Evolutionary conservation across 2,329 filamentous ascomycete species (phyloP).

Genomic region (Claviceps pazoutovae): DNA sequence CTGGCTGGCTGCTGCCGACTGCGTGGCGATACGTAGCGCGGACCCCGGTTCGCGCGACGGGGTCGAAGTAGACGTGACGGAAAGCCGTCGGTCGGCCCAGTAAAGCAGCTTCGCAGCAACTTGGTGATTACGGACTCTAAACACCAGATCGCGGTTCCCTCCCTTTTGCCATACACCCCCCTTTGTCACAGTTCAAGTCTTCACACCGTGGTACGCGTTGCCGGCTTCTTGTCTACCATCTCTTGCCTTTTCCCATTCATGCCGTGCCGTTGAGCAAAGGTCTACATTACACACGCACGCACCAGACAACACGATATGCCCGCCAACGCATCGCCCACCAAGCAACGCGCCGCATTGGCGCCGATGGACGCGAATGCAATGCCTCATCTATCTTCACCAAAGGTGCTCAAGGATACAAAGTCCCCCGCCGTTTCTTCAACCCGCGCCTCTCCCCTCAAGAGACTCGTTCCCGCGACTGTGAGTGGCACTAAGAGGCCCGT

Average conservation of each 20-base stretch:
- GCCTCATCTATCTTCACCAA: slow-evolving; percentile 14
- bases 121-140: background rate
- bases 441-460: slow-evolving; percentile 7
- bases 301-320: background rate
- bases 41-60: background rate
- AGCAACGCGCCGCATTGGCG: slow-evolving; percentile 36
- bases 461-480: background rate
- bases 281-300: background rate
- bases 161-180: background rate
- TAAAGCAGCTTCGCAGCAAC: background rate
- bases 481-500: slow-evolving; percentile 15
- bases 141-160: background rate
- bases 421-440: background rate
- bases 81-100: background rate
- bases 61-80: background rate
- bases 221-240: background rate
- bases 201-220: background rate
- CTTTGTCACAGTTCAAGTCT: background rate
- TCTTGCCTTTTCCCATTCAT: background rate
- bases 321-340: slow-evolving; percentile 20
- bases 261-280: background rate
- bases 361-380: slow-evolving; percentile 32
- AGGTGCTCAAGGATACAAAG: slow-evolving; percentile 6
- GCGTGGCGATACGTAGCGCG: too few relatives aligned
- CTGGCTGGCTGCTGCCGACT: background rate